Conservation (phyloP, 2,329 filamentous ascomycete genomes). For the Xylariomycetidae sp. region DNA sequence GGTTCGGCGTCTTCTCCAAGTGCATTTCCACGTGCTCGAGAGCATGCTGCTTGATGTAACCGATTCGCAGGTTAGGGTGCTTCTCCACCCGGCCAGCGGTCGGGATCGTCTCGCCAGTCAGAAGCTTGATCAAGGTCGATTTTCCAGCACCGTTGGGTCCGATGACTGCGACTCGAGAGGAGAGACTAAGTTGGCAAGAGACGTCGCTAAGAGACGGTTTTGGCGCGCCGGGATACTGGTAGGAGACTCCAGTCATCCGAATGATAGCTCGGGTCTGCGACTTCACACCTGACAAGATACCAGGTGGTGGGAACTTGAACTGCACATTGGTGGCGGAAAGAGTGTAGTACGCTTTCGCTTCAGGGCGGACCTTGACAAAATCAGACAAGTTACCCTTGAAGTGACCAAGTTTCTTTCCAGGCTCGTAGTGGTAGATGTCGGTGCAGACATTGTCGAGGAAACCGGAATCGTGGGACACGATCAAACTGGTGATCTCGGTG, state of each 20-base stretch:
- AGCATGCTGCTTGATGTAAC: conserved; percentile 99
- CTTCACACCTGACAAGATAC: conserved; percentile 92
- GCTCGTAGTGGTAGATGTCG: conserved; percentile 98
- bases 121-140: conserved; percentile 93
- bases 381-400: conserved; percentile 77
- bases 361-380: conserved; percentile 85
- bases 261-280: conserved; percentile 90
- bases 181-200: conserved; percentile 80
- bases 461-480: conserved; percentile 96
- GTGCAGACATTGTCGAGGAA: conserved; percentile 98
- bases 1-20: conserved; percentile 96
- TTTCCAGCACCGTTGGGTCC: conserved; percentile 97
- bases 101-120: conserved; percentile 87
- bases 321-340: conserved; percentile 80
- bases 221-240: conserved; percentile 81
- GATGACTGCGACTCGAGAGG: conserved; percentile 91
- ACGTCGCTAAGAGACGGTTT: conserved; percentile 87
- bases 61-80: conserved; percentile 96
- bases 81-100: conserved; percentile 87
- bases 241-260: conserved; percentile 86
- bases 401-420: conserved; percentile 83
- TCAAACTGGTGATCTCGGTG: conserved; percentile 92
- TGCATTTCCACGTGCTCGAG: conserved; percentile 99
- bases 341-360: conserved; percentile 97
- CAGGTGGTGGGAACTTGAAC: conserved; percentile 97